These are phyloP conservation scores for Datisca glomerata DNA, from an alignment of 306 rosid genomes.

Conservation along the genomic window DNA sequence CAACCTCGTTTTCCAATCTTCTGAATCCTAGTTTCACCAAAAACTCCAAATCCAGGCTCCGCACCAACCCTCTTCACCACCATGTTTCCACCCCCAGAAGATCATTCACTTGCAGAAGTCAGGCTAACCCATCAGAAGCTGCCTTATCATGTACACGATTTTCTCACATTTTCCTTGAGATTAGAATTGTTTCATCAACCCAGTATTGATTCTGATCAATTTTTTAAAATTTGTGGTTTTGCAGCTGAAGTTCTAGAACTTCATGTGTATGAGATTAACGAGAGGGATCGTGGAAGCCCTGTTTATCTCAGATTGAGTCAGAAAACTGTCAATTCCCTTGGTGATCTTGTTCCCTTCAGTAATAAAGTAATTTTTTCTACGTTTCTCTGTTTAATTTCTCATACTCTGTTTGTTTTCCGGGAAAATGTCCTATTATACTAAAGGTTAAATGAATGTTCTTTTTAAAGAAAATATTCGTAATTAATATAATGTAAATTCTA, in stretches of 20 bases:
- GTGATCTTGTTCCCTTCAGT: conserved; percentile 61
- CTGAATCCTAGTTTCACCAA: conserved; percentile 12
- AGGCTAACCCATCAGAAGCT: conserved; percentile 19
- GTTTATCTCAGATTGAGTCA: conserved; percentile 54
- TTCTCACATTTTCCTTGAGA: not conserved
- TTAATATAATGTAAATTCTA: not conserved
- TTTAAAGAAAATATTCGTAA: no score
- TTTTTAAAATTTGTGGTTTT: not conserved
- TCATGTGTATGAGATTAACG: conserved; percentile 55
- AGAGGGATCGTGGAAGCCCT: conserved; percentile 60
- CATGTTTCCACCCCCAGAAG: conserved; percentile 10
- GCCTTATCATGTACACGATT: conserved; percentile 9
- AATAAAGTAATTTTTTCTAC: conserved; percentile 35
- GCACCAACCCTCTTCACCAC: conserved; percentile 3
- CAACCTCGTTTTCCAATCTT: conserved; percentile 2
- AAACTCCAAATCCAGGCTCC: conserved; percentile 27
- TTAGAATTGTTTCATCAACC: not conserved
- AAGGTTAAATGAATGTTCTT: no score
- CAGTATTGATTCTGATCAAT: not conserved
- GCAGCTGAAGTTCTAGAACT: conserved; percentile 53
- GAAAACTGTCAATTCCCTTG: conserved; percentile 45
- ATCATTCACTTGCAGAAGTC: conserved; percentile 34
- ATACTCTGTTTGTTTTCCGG: not conserved
- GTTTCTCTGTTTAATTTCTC: not conserved
- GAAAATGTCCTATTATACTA: not conserved